Evolutionary conservation across 1,139 yeast genomes (phyloP).

Genomic region (Protomyces lactucae-debilis): DNA sequence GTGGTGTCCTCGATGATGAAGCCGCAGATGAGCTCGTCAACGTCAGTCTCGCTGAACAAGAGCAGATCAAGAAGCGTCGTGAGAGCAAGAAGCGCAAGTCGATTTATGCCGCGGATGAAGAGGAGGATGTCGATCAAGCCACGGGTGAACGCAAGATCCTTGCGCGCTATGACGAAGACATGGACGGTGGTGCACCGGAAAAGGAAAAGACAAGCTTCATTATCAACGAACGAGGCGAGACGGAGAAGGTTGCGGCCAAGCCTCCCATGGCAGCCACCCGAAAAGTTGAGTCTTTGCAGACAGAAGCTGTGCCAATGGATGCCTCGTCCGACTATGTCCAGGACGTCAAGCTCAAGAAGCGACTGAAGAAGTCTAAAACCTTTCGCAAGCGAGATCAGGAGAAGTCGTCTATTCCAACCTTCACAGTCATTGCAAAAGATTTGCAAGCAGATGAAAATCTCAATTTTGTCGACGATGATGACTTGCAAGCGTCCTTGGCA

Average conservation of each 20-base stretch:
- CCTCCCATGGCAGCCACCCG: neutral
- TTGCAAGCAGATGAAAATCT: constrained; percentile 32
- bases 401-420: constrained; percentile 29
- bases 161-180: constrained; percentile 36
- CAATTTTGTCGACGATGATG: constrained; percentile 47
- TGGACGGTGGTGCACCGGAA: constrained; percentile 28
- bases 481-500: constrained; percentile 46
- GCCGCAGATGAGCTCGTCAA: constrained; percentile 50
- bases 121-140: constrained; percentile 35
- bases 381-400: constrained; percentile 32
- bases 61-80: constrained; percentile 38
- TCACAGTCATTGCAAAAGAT: constrained; percentile 34
- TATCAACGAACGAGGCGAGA: constrained; percentile 34
- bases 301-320: neutral
- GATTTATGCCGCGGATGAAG: constrained; percentile 26
- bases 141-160: constrained; percentile 35
- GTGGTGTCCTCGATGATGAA: constrained; percentile 49
- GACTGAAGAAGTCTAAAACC: constrained; percentile 38
- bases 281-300: neutral
- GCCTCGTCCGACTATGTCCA: constrained; percentile 33
- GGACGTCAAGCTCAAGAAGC: constrained; percentile 48
- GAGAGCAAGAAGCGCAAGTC: constrained; percentile 36
- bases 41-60: constrained; percentile 43
- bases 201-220: constrained; percentile 34
- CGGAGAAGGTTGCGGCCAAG: constrained; percentile 1